Percentiles rank a stretch among this genome's conserved stretches.
phyloP scores from a whole-genome alignment of 2,329 filamentous ascomycete species.

The Fusarium cicatricum region DNA sequence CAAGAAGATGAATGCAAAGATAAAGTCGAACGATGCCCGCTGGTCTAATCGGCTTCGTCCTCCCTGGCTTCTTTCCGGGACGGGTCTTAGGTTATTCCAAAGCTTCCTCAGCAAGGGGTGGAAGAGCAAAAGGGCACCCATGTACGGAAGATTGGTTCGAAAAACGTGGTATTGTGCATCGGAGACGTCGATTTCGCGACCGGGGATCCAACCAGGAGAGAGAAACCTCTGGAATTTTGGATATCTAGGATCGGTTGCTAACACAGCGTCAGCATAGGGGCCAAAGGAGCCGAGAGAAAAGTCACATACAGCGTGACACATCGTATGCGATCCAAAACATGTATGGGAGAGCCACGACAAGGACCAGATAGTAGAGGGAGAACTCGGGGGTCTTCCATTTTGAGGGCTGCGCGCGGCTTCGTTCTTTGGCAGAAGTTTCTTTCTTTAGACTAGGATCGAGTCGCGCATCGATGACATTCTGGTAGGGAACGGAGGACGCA shows the following conservation, averaged over 20 bases:
- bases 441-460: constrained; percentile 50
- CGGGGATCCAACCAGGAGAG: constrained; percentile 87
- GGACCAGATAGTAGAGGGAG: constrained; percentile 77
- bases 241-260: constrained; percentile 85
- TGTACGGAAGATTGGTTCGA: constrained; percentile 83
- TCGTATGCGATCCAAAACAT: constrained; percentile 94
- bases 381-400: constrained; percentile 92
- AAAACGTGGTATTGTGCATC: constrained; percentile 89
- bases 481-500: constrained; percentile 73
- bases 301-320: constrained; percentile 77
- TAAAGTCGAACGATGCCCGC: constrained; percentile 82
- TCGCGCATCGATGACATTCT: constrained; percentile 62
- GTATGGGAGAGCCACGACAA: constrained; percentile 72
- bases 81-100: constrained; percentile 68
- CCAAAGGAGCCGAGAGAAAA: neutral
- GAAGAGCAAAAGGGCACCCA: constrained; percentile 74
- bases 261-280: constrained; percentile 23
- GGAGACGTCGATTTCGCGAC: constrained; percentile 90
- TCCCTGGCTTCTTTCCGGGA: constrained; percentile 47
- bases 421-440: constrained; percentile 48
- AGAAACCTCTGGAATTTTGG: constrained; percentile 75
- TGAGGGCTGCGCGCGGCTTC: constrained; percentile 62
- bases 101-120: constrained; percentile 80
- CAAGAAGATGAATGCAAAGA: constrained; percentile 83
- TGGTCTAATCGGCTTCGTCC: constrained; percentile 69